Conservation (phyloP, 768 basidiomycete genomes). For the Auricularia sp. region DNA sequence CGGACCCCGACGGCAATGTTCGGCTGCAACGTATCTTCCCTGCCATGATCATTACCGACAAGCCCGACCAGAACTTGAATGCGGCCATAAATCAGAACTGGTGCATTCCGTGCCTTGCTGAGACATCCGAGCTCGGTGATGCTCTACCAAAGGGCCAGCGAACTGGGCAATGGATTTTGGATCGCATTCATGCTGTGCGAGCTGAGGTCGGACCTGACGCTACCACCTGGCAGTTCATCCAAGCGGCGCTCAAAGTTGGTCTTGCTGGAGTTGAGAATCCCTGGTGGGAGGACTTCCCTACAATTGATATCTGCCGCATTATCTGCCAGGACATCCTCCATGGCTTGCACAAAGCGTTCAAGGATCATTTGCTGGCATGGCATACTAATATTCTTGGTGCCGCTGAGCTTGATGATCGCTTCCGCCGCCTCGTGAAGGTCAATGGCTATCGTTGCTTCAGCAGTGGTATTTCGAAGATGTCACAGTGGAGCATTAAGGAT, state of each 20-base stretch:
- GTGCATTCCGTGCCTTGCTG: slow-evolving; percentile 1
- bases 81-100: background rate
- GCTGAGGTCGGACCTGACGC: background rate
- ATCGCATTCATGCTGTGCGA: background rate
- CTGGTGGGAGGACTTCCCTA: background rate
- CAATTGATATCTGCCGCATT: background rate
- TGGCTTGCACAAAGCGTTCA: slow-evolving; percentile 8
- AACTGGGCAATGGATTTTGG: slow-evolving; percentile 3
- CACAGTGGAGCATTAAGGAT: slow-evolving; percentile 37
- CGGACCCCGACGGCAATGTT: slow-evolving; percentile 1
- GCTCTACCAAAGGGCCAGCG: background rate
- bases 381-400: slow-evolving; percentile 9
- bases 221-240: slow-evolving; percentile 1
- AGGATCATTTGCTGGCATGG: slow-evolving; percentile 18
- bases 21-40: background rate
- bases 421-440: slow-evolving; percentile 22
- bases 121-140: background rate
- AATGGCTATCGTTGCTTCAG: slow-evolving; percentile 31
- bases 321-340: slow-evolving; percentile 1
- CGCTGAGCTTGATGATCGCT: slow-evolving; percentile 30
- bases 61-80: slow-evolving; percentile 3
- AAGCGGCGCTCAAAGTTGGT: slow-evolving; percentile 1
- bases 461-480: slow-evolving; percentile 30
- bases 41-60: background rate
- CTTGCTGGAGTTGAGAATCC: background rate